Conservation (phyloP, 768 basidiomycete species). For the Macrolepiota dolichaula region DNA sequence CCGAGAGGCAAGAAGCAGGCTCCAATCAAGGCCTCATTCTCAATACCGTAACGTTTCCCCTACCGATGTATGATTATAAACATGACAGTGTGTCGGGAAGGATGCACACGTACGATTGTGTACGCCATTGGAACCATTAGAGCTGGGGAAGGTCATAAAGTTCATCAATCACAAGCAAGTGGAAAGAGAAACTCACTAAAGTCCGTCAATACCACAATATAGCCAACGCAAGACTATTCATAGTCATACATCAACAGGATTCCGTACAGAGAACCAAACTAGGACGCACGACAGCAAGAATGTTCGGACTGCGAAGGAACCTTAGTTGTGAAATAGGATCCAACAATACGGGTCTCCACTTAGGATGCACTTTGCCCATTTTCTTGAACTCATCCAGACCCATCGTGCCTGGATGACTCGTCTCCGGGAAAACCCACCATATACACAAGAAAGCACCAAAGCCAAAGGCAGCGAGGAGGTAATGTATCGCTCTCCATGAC, state of each 20-base stretch:
- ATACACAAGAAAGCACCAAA: constrained; percentile 38
- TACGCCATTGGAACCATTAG: constrained; percentile 62
- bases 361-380: constrained; percentile 16
- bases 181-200: constrained; percentile 24
- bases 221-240: constrained; percentile 17
- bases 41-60: constrained; percentile 43
- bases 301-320: constrained; percentile 53
- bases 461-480: constrained; percentile 36
- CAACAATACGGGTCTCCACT: constrained; percentile 34
- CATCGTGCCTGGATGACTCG: constrained; percentile 55
- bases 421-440: constrained; percentile 55
- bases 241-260: neutral
- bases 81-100: neutral
- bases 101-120: constrained; percentile 50
- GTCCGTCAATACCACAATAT: constrained; percentile 21
- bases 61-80: constrained; percentile 40
- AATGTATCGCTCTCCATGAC: constrained; percentile 66
- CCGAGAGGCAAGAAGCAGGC: constrained; percentile 37
- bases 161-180: neutral
- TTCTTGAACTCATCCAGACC: constrained; percentile 51
- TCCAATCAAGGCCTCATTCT: constrained; percentile 55
- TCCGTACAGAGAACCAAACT: too few species aligned
- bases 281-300: constrained; percentile 44
- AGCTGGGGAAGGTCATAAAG: constrained; percentile 22
- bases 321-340: constrained; percentile 51